Evolutionary conservation across 371 early-diverging fungal species (phyloP).

Genomic region (Actinomortierella ambigua): DNA sequence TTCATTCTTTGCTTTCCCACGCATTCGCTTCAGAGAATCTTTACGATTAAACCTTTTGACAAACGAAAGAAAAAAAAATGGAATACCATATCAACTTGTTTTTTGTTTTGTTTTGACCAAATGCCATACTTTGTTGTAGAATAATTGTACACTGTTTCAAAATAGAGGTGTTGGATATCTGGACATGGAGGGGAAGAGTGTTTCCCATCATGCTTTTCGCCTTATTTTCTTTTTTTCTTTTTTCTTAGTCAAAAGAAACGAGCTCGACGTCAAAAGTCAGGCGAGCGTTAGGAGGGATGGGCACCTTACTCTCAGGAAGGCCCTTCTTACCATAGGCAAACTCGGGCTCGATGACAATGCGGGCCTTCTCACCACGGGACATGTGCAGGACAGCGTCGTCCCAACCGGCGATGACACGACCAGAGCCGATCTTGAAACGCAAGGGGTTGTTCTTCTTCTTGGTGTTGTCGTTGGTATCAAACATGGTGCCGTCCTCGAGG

Average conservation of each 20-base stretch:
- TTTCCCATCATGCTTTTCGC: too few species aligned
- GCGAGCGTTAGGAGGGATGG: conserved; percentile 51
- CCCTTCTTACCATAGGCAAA: conserved; percentile 67
- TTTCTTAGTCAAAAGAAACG: conserved; percentile 47
- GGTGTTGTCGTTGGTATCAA: conserved; percentile 62
- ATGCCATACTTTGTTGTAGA: too few species aligned
- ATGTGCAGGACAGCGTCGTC: conserved; percentile 62
- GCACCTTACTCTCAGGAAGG: conserved; percentile 51
- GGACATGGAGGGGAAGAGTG: too few species aligned
- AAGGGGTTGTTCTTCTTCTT: conserved; percentile 64
- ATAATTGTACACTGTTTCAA: too few species aligned
- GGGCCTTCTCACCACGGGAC: conserved; percentile 60
- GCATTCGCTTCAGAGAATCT: too few species aligned
- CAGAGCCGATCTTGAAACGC: conserved; percentile 58
- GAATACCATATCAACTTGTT: too few species aligned
- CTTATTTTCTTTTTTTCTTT: too few species aligned
- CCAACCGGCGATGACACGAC: conserved; percentile 57
- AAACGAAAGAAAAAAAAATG: too few species aligned
- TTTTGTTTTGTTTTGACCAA: too few species aligned
- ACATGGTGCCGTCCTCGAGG: conserved; percentile 66
- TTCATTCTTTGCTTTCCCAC: too few species aligned
- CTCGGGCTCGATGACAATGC: conserved; percentile 54
- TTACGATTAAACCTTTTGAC: too few species aligned
- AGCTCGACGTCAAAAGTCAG: conserved; percentile 61
- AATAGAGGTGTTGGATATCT: too few species aligned